A percentile compares a stretch with the other conserved stretches of the same genome.
These are phyloP conservation scores for Raphanus hybrid DNA, from an alignment of 441 rosid species.

Conservation along the genomic window DNA sequence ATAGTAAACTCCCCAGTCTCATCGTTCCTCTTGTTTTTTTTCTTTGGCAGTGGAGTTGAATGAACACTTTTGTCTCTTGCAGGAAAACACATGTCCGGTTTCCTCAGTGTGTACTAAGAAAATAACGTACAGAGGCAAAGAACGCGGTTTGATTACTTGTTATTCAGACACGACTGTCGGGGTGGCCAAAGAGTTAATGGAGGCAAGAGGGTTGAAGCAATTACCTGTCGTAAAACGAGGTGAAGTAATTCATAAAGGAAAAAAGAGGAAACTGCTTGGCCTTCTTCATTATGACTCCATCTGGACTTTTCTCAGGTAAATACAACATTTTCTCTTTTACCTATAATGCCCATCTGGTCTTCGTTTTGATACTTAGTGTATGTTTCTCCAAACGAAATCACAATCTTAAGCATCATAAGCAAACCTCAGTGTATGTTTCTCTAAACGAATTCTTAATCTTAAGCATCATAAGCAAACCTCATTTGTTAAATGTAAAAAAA, in stretches of 20 bases:
- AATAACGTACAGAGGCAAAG: conserved; percentile 75
- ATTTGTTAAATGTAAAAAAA: too few species aligned
- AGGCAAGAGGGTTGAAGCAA: conserved; percentile 93
- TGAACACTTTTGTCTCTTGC: conserved; percentile 25
- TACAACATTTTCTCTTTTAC: neutral
- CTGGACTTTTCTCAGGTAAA: conserved; percentile 75
- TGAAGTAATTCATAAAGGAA: conserved; percentile 61
- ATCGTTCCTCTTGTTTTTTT: neutral
- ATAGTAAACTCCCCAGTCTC: conserved; percentile 18
- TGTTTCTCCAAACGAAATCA: neutral
- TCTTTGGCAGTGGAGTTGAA: neutral
- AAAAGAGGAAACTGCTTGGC: conserved; percentile 69
- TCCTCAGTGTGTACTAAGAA: conserved; percentile 81
- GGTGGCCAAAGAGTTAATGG: conserved; percentile 80
- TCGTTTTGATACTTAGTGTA: neutral
- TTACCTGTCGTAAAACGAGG: conserved; percentile 81
- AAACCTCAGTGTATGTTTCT: too few species aligned
- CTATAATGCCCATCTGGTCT: neutral
- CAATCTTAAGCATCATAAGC: neutral
- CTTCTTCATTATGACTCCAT: conserved; percentile 82
- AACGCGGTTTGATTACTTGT: conserved; percentile 85
- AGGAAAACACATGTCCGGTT: conserved; percentile 67
- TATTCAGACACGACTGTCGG: conserved; percentile 68
- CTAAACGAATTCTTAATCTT: too few species aligned
- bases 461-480: too few species aligned